A percentile compares a stretch with the other conserved stretches of the same genome.
These are phyloP conservation scores for Kurtzmaniella cleridarum DNA, from an alignment of 805 yeast genomes.

Conservation along the genomic window DNA sequence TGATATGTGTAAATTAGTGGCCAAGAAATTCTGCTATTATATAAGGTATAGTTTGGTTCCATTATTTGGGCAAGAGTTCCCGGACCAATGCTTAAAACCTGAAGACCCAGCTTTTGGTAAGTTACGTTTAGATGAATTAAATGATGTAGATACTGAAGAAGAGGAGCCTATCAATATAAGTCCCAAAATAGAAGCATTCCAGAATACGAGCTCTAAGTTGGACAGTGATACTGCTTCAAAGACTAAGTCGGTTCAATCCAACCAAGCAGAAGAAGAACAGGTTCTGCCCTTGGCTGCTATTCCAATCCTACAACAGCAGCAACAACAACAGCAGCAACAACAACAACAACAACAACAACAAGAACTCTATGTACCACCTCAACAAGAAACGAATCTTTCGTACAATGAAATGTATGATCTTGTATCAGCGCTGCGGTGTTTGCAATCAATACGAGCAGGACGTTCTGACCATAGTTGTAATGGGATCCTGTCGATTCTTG, in stretches of 20 bases:
- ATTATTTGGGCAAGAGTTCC: conserved; percentile 68
- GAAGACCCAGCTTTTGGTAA: conserved; percentile 61
- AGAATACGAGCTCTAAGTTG: too few relatives aligned
- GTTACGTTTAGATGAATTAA: conserved; percentile 38
- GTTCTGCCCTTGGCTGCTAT: background rate
- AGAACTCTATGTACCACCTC: background rate
- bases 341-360: background rate
- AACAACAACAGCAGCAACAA: background rate
- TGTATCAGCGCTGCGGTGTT: conserved; percentile 32
- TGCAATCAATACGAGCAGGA: conserved; percentile 21
- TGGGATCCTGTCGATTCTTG: conserved; percentile 27
- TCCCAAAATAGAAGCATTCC: background rate
- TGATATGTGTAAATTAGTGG: conserved; percentile 59
- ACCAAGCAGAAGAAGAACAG: too few relatives aligned
- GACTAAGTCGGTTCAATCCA: background rate
- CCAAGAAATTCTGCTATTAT: conserved; percentile 70
- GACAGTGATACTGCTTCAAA: background rate
- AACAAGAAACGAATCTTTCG: background rate
- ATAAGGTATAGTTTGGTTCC: conserved; percentile 76
- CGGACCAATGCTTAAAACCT: conserved; percentile 55
- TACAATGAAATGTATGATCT: conserved; percentile 22
- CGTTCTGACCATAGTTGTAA: background rate
- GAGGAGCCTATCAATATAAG: background rate
- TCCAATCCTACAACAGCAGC: background rate
- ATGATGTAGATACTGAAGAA: conserved; percentile 1